phyloP scores from a whole-genome alignment of 1,284 basidiomycete genomes.

The Dichomitus squalens region DNA sequence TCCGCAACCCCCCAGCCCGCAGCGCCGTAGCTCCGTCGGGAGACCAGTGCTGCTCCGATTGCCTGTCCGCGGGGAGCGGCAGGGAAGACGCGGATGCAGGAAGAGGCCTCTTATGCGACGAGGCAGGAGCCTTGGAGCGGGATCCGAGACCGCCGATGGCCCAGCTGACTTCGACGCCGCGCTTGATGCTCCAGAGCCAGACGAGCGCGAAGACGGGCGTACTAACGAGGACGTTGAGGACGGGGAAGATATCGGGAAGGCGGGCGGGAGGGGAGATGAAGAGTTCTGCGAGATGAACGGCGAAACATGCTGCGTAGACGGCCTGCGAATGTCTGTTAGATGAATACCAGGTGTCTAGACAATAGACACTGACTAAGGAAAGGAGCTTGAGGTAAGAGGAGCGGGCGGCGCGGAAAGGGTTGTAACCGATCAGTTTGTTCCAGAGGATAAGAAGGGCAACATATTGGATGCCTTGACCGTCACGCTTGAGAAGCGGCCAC shows the following conservation, averaged over 20 bases:
- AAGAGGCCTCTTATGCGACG: constrained; percentile 1
- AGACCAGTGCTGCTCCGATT: not conserved
- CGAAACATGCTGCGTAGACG: constrained; percentile 58
- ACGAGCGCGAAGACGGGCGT: constrained; percentile 76
- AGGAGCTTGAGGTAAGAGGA: constrained; percentile 55
- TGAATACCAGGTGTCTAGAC: not conserved
- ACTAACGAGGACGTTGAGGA: constrained; percentile 84
- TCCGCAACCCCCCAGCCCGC: constrained; percentile 15
- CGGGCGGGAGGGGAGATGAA: constrained; percentile 64
- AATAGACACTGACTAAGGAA: constrained; percentile 49
- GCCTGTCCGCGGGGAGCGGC: constrained; percentile 1
- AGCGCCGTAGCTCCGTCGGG: not conserved
- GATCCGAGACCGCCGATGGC: constrained; percentile 46
- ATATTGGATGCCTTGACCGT: constrained; percentile 81
- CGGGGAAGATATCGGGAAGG: constrained; percentile 86
- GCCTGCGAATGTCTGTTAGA: constrained; percentile 38
- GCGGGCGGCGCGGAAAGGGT: constrained; percentile 49
- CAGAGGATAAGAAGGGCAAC: constrained; percentile 68
- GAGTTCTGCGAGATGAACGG: constrained; percentile 69
- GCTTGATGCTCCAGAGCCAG: constrained; percentile 80
- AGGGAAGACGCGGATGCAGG: not conserved
- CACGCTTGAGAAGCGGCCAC: constrained; percentile 86
- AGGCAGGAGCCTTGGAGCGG: constrained; percentile 4
- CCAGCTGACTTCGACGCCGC: constrained; percentile 69
- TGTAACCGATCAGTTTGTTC: constrained; percentile 84